Evolutionary conservation across 2,329 filamentous ascomycete genomes (phyloP).

Genomic region (Phyllosticta citriasiana): DNA sequence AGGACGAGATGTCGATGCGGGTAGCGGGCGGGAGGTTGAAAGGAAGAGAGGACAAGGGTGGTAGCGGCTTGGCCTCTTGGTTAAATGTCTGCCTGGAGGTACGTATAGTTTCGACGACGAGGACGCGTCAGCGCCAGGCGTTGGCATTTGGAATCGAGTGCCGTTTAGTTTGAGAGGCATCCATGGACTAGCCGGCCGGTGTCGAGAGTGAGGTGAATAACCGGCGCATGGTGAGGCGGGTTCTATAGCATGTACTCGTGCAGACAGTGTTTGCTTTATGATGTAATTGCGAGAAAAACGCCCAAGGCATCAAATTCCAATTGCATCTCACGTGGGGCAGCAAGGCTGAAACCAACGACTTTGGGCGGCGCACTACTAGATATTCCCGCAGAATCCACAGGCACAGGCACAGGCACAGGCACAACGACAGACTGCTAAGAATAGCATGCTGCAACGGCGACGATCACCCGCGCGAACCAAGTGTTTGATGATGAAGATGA

Average conservation of each 20-base stretch:
- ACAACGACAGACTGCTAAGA: constrained; percentile 2
- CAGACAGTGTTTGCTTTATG: not conserved
- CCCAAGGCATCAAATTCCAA: not conserved
- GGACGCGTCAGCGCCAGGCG: not conserved
- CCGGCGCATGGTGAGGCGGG: not conserved
- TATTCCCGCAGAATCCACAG: not conserved
- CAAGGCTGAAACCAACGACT: constrained; percentile 7
- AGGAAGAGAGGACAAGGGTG: not conserved
- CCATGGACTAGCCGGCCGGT: not conserved
- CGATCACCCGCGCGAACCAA: not conserved
- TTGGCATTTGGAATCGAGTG: not conserved
- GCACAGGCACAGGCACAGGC: too few relatives aligned
- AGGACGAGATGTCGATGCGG: not conserved
- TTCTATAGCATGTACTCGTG: too few relatives aligned
- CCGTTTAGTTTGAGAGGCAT: not conserved
- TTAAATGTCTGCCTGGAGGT: not conserved
- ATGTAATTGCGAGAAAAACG: not conserved
- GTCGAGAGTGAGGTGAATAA: not conserved
- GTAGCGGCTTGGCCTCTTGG: not conserved
- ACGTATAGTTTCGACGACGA: not conserved
- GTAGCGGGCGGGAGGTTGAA: not conserved
- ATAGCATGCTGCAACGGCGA: constrained; percentile 5
- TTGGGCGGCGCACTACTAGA: not conserved
- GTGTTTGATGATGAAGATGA: not conserved
- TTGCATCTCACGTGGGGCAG: constrained; percentile 1